These are phyloP conservation scores for Ustilago bromivora DNA, from an alignment of 1,284 basidiomycete genomes.

Conservation along the genomic window DNA sequence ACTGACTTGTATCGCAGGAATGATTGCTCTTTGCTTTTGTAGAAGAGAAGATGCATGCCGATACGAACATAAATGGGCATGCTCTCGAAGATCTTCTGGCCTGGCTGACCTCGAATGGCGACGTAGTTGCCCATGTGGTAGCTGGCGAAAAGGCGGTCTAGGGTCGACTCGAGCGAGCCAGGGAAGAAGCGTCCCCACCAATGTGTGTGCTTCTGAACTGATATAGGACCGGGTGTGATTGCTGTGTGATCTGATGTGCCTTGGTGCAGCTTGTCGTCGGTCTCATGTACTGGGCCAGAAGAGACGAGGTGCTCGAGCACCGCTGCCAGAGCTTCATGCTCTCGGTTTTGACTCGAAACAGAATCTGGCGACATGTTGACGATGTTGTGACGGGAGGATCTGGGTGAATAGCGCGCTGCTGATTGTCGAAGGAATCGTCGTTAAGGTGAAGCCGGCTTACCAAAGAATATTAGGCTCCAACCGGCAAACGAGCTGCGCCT, in stretches of 20 bases:
- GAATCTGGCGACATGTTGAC: conserved; percentile 13
- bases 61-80: conserved; percentile 94
- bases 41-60: conserved; percentile 91
- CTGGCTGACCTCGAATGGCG: conserved; percentile 54
- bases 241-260: conserved; percentile 36
- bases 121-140: conserved; percentile 63
- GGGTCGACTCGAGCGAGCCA: conserved; percentile 24
- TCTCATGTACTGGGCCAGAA: conserved; percentile 33
- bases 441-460: too few species aligned
- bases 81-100: conserved; percentile 57
- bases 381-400: too few species aligned
- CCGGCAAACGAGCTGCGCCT: background rate
- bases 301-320: conserved; percentile 50
- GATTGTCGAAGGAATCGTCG: too few species aligned
- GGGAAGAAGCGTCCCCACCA: conserved; percentile 58
- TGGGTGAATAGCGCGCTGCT: too few species aligned
- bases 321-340: conserved; percentile 44
- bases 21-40: conserved; percentile 91
- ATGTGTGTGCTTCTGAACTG: conserved; percentile 25
- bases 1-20: conserved; percentile 90
- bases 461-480: background rate
- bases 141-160: conserved; percentile 55
- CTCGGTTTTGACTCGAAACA: conserved; percentile 10
- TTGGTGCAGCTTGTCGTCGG: conserved; percentile 20
- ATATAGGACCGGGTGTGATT: conserved; percentile 37